These are phyloP conservation scores for Termitomyces sp. DNA, from an alignment of 768 basidiomycete species.

Conservation along the genomic window DNA sequence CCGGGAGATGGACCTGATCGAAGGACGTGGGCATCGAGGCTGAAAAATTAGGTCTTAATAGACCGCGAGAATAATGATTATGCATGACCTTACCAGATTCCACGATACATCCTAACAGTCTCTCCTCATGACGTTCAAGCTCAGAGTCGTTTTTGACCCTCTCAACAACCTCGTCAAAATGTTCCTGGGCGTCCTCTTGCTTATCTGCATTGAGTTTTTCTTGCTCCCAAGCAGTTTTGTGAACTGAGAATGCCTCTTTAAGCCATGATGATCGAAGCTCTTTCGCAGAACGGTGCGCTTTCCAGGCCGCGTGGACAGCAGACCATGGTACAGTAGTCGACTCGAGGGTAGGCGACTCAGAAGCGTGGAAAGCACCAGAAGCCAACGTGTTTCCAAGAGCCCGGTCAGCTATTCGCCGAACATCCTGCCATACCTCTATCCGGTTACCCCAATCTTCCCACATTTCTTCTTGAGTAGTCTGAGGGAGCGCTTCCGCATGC, in stretches of 20 bases:
- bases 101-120: conserved; percentile 82
- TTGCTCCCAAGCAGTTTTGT: conserved; percentile 24
- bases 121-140: conserved; percentile 78
- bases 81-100: conserved; percentile 54
- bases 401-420: conserved; percentile 72
- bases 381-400: conserved; percentile 66
- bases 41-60: conserved; percentile 24
- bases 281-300: conserved; percentile 44
- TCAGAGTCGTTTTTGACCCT: conserved; percentile 70
- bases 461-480: conserved; percentile 27
- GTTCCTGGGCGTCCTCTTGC: conserved; percentile 33
- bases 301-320: conserved; percentile 66
- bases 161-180: conserved; percentile 72
- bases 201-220: conserved; percentile 33
- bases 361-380: conserved; percentile 22
- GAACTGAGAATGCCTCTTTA: conserved; percentile 40
- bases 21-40: conserved; percentile 81
- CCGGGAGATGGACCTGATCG: conserved; percentile 82
- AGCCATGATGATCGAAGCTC: conserved; percentile 60
- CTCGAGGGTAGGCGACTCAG: conserved; percentile 44
- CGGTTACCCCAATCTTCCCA: conserved; percentile 70
- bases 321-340: conserved; percentile 65
- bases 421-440: conserved; percentile 66
- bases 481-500: background rate
- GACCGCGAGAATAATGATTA: conserved; percentile 1